Evolutionary conservation across 2,329 filamentous ascomycete genomes (phyloP).

Genomic region (Neoarthrinium moseri): DNA sequence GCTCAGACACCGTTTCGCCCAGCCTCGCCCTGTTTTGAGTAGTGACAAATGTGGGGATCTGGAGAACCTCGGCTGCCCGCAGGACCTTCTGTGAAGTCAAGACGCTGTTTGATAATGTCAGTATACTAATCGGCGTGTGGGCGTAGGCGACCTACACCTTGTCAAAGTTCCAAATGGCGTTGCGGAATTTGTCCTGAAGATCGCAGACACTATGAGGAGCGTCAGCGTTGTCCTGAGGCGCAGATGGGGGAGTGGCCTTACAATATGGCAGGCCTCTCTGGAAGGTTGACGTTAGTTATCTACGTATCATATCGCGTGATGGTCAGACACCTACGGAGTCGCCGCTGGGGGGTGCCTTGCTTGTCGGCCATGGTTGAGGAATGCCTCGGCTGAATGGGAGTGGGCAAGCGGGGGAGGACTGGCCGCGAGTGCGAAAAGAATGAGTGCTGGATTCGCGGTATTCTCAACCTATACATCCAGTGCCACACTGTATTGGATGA

Average conservation of each 20-base stretch:
- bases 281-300: slow-evolving; percentile 14
- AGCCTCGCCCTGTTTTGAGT: slow-evolving; percentile 81
- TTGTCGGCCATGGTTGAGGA: slow-evolving; percentile 17
- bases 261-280: slow-evolving; percentile 52
- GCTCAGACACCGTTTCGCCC: slow-evolving; percentile 74
- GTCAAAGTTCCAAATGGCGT: slow-evolving; percentile 79
- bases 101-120: slow-evolving; percentile 47
- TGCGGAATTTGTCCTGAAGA: slow-evolving; percentile 88
- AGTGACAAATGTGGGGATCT: slow-evolving; percentile 79
- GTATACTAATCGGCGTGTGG: not conserved
- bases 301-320: not conserved
- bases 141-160: slow-evolving; percentile 59
- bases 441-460: not conserved
- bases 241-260: slow-evolving; percentile 27
- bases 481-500: no score
- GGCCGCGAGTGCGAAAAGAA: not conserved
- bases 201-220: slow-evolving; percentile 74
- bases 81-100: slow-evolving; percentile 68
- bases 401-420: not conserved
- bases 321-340: slow-evolving; percentile 21
- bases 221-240: not conserved
- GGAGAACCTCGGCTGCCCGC: slow-evolving; percentile 60
- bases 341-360: slow-evolving; percentile 16
- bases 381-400: slow-evolving; percentile 10
- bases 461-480: not conserved